Percentiles rank a stretch among this genome's conserved stretches.
These are phyloP conservation scores for Periconia digitata DNA, from an alignment of 2,329 filamentous ascomycete genomes.

Conservation along the genomic window DNA sequence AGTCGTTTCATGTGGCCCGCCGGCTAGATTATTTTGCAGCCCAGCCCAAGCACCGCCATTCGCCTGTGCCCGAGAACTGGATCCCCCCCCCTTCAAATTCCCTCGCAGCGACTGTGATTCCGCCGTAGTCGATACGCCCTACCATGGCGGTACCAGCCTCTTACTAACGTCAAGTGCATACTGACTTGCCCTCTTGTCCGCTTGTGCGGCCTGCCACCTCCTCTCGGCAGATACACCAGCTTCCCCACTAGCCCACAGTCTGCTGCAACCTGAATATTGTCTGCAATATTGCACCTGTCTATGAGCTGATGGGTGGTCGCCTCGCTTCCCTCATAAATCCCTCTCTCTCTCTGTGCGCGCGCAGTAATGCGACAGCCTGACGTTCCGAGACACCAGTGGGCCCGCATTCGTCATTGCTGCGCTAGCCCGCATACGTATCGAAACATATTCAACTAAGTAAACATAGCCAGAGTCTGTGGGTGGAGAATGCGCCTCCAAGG, in stretches of 20 bases:
- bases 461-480: too few species aligned
- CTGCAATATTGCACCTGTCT: too few species aligned
- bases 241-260: not conserved
- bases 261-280: not conserved
- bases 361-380: not conserved
- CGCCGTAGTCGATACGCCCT: constrained; percentile 20
- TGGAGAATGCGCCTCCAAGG: not conserved
- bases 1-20: constrained; percentile 32
- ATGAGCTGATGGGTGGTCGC: not conserved
- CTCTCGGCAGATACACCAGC: not conserved
- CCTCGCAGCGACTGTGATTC: constrained; percentile 21
- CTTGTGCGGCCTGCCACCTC: constrained; percentile 1
- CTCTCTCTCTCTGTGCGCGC: not conserved
- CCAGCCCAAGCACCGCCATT: constrained; percentile 25
- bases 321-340: not conserved
- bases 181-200: constrained; percentile 4
- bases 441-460: too few species aligned
- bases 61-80: constrained; percentile 22
- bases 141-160: too few species aligned
- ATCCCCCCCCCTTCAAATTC: constrained; percentile 8
- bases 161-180: constrained; percentile 18
- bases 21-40: constrained; percentile 33
- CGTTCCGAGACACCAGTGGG: not conserved
- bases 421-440: not conserved
- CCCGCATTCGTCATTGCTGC: not conserved